These are phyloP conservation scores for Colletotrichum tofieldiae DNA, from an alignment of 2,329 filamentous ascomycete species.

Conservation along the genomic window DNA sequence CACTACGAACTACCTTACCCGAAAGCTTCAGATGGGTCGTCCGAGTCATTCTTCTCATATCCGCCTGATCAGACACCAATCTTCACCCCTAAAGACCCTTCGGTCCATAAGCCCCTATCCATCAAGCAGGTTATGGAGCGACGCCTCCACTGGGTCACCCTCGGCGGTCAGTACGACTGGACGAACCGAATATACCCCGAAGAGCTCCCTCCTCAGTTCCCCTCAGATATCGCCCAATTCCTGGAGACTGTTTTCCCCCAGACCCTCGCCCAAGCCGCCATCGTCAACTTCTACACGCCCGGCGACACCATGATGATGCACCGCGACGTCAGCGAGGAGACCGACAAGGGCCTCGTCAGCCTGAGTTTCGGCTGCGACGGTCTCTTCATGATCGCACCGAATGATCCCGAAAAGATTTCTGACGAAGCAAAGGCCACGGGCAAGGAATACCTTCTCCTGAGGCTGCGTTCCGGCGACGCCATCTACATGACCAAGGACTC, in stretches of 20 bases:
- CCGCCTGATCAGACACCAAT: conserved; percentile 66
- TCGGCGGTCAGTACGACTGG: conserved; percentile 98
- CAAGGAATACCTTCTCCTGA: conserved; percentile 72
- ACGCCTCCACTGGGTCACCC: conserved; percentile 92
- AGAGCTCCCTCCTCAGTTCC: conserved; percentile 79
- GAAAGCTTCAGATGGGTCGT: conserved; percentile 15
- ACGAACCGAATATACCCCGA: conserved; percentile 86
- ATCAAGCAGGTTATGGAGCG: conserved; percentile 80
- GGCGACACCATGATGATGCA: conserved; percentile 94
- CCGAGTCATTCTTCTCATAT: conserved; percentile 69
- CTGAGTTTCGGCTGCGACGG: conserved; percentile 92
- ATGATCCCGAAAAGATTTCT: conserved; percentile 48
- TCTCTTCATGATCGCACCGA: conserved; percentile 86
- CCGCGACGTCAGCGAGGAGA: conserved; percentile 92
- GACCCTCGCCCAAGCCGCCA: conserved; percentile 88
- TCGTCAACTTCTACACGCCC: conserved; percentile 92
- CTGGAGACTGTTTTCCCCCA: conserved; percentile 81
- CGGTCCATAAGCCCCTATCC: conserved; percentile 81
- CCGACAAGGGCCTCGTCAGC: conserved; percentile 84
- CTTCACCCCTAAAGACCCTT: conserved; percentile 78
- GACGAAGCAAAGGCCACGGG: conserved; percentile 46
- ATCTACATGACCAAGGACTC: conserved; percentile 89
- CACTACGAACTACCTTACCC: conserved; percentile 81
- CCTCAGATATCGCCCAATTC: conserved; percentile 78
- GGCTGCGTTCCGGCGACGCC: conserved; percentile 87